Evolutionary conservation across 169 alveolate genomes (phyloP), one percentile per base, ranked within the genome.

Genomic region (Plasmodium vinckei): DNA sequence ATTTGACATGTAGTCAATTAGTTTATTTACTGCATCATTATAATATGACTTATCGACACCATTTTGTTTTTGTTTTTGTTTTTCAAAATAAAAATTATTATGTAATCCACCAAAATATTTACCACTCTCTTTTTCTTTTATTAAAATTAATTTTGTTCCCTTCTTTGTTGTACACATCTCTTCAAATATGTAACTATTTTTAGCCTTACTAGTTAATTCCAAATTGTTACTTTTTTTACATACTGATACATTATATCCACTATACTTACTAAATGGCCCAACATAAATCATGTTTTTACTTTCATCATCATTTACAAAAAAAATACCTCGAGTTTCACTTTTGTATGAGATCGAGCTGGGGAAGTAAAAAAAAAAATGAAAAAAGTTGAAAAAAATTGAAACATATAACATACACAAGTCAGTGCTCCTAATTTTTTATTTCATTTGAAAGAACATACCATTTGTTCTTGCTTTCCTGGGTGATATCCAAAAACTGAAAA

Each of bases 101-200:
- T 47, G 33, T 23, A 75, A 75, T n/a, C 88, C 88, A 17, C 88
- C 64, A 23, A 75, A 75, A 47, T 75, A 75, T 49, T 60, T 75
- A 9, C 88, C 88, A 46, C 75, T 61, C 23, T 75, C 73, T 49
- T 61, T 75, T 27, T 75, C 88, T 54, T 21, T 75, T 47, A 75
- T 75, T 1, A 75, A 17, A 54, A 75, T 73, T 49, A 75, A 25
- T 19, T 75, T 61, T n/a, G 88, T 75, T 63, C 88, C 88, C 10
- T 75, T 75, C 21, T 75, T 75, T 12, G 88, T 75, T 23, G 19
- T 73, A 21, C 47, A 75, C 53, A 75, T 60, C 60, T 75, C 88
- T 75, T 75, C 88, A 63, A 75, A 75, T 54, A 75, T 54, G 25
- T 75, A 75, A 27, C 63, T 75, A 23, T 73, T 44, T 6, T 10